Base-by-base conservation (phyloP, 441 rosid genomes). In the Gossypium davidsonii region DNA sequence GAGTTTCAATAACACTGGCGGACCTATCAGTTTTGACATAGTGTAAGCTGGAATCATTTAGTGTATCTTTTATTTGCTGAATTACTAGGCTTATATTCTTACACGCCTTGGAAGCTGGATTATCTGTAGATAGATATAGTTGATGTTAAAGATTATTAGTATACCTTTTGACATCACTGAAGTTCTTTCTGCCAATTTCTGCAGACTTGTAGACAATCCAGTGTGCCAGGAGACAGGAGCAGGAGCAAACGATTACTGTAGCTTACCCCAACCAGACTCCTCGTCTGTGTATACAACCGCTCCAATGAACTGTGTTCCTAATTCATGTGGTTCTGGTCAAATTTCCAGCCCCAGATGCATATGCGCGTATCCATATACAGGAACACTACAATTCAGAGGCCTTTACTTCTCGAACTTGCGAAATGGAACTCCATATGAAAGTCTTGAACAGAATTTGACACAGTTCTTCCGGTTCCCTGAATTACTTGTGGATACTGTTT, bases 401-500 rank as follows among this genome's bases (percentile, higher is more conserved):
- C 79, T 93, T 81, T 75, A 84, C 18, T 92, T 92, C 82, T 87
- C 96, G 28, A 76, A 77, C 82, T 78, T 81, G 37, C 67, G 8
- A 74, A 84, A 84, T 72, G 0, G 5, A 4, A 75, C 81, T 5
- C n/a, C 67, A 74, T 92, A 77, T 5, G 3, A 0, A 9, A 2
- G 0, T 6, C 90, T 94, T 0, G 67, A 78, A 76, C 3, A 31
- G 7, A 20, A 74, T 42, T 37, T 82, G 74, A 79, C 25, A 60
- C 0, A 2, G 5, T 26, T 25, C 39, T 78, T 71, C 76, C 79
- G 37, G 74, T 52, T 65, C 20, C 31, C 49, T 71, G 49, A 75
- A 56, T 81, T 90, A 66, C 89, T 86, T 0, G 90, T 91, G 74
- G 97, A 83, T 71, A 82, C 96, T 0, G 80, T 90, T 76, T 81